Evolutionary conservation across 2,329 filamentous ascomycete genomes (phyloP).

Genomic region (Hymenoscyphus scutula): DNA sequence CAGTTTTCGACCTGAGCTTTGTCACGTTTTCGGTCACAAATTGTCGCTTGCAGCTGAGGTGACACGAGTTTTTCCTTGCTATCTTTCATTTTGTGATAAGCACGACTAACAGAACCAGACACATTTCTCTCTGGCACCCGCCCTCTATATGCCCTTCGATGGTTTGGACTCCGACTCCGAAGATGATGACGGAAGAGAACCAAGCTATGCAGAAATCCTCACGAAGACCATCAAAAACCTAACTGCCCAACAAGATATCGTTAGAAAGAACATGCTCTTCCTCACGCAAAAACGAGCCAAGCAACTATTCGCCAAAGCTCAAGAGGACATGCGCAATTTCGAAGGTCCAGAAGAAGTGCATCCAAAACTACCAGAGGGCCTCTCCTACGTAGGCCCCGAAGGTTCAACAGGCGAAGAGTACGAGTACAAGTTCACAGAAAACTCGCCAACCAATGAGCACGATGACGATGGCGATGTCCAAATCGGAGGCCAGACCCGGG

Average conservation of each 20-base stretch:
- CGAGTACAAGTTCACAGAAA: constrained; percentile 21
- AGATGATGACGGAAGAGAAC: constrained; percentile 17
- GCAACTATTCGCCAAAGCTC: constrained; percentile 14
- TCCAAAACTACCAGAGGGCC: background rate
- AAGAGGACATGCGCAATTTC: constrained; percentile 18
- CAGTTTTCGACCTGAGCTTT: background rate
- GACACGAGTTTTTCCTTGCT: background rate
- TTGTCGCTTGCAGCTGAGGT: too few species aligned
- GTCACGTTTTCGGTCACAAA: background rate
- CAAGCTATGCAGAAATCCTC: background rate
- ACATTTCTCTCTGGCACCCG: constrained; percentile 15
- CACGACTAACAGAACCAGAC: constrained; percentile 5
- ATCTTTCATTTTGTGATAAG: too few species aligned
- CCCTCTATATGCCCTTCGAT: constrained; percentile 31
- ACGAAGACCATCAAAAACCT: constrained; percentile 21
- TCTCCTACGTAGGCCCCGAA: constrained; percentile 34
- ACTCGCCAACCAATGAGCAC: background rate
- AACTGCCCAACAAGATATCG: constrained; percentile 25
- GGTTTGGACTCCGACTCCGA: constrained; percentile 14
- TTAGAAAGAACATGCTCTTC: constrained; percentile 26
- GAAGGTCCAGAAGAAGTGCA: constrained; percentile 33
- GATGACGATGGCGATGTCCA: constrained; percentile 18
- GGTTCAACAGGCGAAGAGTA: constrained; percentile 24
- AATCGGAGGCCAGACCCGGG: constrained; percentile 14
- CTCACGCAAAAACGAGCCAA: constrained; percentile 19